A percentile compares a stretch with the other conserved stretches of the same genome.
Evolutionary conservation across 2,329 filamentous ascomycete species (phyloP).

Genomic region (Alternaria incomplexa): DNA sequence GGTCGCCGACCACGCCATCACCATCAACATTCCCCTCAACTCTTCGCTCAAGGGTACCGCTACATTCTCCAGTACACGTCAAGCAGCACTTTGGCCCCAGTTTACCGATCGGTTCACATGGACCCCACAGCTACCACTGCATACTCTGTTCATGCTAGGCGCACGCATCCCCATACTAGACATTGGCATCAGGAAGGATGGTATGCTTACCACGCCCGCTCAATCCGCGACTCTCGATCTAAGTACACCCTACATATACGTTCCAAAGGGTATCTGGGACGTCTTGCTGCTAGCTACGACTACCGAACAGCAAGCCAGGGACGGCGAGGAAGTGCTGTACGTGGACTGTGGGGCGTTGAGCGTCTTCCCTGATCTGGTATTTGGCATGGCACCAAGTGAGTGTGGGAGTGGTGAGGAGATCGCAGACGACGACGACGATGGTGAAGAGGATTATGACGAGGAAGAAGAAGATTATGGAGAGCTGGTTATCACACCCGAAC

Average conservation of each 20-base stretch:
- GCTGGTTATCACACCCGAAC: conserved; percentile 19
- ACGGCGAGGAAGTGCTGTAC: not conserved
- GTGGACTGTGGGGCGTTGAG: conserved; percentile 18
- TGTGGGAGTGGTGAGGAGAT: conserved; percentile 4
- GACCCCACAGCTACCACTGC: not conserved
- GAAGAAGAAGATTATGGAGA: not conserved
- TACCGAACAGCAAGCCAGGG: not conserved
- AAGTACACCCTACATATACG: conserved; percentile 17
- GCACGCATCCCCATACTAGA: conserved; percentile 9
- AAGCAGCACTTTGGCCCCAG: not conserved
- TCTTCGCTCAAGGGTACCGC: not conserved
- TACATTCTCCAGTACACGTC: not conserved
- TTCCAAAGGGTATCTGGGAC: conserved; percentile 21
- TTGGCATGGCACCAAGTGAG: conserved; percentile 8
- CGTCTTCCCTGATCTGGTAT: conserved; percentile 23
- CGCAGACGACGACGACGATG: not conserved
- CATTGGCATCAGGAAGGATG: conserved; percentile 24
- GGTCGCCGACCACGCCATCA: not conserved
- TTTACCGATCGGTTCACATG: not conserved
- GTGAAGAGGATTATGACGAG: conserved; percentile 8
- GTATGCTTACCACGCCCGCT: conserved; percentile 15
- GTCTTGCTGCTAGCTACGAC: conserved; percentile 22
- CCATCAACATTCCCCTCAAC: conserved; percentile 7
- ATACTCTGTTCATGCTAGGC: not conserved
- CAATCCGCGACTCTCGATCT: conserved; percentile 13